Base-by-base conservation (phyloP, 2,329 filamentous ascomycete species). In the Madurella mycetomatis region DNA sequence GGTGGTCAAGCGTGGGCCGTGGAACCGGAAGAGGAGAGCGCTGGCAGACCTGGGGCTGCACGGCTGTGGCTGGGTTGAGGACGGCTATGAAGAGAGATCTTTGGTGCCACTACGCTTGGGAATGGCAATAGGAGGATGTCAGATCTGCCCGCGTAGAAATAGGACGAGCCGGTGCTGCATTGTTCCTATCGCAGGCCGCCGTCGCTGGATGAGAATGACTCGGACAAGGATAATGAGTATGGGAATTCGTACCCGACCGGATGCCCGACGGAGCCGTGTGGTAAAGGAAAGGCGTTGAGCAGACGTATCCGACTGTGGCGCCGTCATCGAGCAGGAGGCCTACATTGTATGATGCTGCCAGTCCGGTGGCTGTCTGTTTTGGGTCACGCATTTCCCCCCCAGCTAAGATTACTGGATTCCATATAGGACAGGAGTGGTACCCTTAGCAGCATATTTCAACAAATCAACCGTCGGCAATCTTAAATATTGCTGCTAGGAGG, bases 1-100 rank as follows among this genome's bases (percentile, higher is more conserved):
- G 4, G 53, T 54, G 4, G 49, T 61, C 18, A 47, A 32, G 8
- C 55, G 52, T 2, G 61, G 61, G 12, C 61, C 61, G 49, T 64
- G 62, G 62, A 44, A 59, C 19, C 54, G 54, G 57, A 59, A 62
- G 49, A 45, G 59, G 32, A 30, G 53, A 39, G 62, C 48, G 37
- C n/a, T 64, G 53, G 57, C 52, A 3, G 55, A 60, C 54, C 16
- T 34, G 19, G 17, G 49, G 42, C n/a, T 56, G 55, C 41, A 55
- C 42, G 19, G 15, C 62, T 41, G 32, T 59, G 17, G 41, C 19
- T 5, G 54, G 59, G 40, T 18, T 55, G 51, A 47, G 55, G 53
- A 50, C 45, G 12, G 42, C 42, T 41, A 54, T 57, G 56, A 53
- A 30, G 41, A 31, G 51, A 7, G 39, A n/a, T 31, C 9, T 41